These are phyloP conservation scores for Crithidia fasciculata DNA, from an alignment of 208 protist species.

Conservation along the genomic window DNA sequence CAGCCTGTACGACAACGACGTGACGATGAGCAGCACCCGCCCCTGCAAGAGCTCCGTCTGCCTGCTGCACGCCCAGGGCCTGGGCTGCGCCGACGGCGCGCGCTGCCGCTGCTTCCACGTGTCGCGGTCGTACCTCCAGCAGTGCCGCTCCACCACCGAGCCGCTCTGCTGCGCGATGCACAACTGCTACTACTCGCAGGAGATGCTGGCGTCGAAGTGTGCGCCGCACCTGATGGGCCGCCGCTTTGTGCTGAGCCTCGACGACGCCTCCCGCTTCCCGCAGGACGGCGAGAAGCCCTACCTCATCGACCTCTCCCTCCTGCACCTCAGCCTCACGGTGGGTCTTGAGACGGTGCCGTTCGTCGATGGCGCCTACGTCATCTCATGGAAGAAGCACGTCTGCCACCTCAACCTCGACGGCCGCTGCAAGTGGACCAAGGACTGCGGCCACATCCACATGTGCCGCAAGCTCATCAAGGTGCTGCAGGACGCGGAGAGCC, in stretches of 20 bases:
- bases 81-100: constrained; percentile 34
- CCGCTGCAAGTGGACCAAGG: constrained; percentile 69
- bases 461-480: constrained; percentile 41
- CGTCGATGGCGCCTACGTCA: constrained; percentile 31
- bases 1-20: constrained; percentile 58
- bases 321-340: constrained; percentile 51
- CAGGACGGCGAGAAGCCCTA: constrained; percentile 31
- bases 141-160: constrained; percentile 39
- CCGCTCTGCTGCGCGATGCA: constrained; percentile 57
- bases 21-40: constrained; percentile 47
- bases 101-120: constrained; percentile 56
- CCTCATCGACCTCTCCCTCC: constrained; percentile 42
- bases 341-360: constrained; percentile 47
- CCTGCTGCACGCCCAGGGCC: constrained; percentile 36
- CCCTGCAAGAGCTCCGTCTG: constrained; percentile 59
- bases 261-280: constrained; percentile 27
- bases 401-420: constrained; percentile 55
- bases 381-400: constrained; percentile 54
- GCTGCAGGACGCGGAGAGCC: constrained; percentile 35
- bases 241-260: constrained; percentile 42
- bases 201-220: constrained; percentile 46
- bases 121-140: constrained; percentile 36
- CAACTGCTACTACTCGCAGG: constrained; percentile 69
- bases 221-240: constrained; percentile 40
- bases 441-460: constrained; percentile 65